These are phyloP conservation scores for Aspergillus persii DNA, from an alignment of 2,329 filamentous ascomycete species.

Conservation along the genomic window DNA sequence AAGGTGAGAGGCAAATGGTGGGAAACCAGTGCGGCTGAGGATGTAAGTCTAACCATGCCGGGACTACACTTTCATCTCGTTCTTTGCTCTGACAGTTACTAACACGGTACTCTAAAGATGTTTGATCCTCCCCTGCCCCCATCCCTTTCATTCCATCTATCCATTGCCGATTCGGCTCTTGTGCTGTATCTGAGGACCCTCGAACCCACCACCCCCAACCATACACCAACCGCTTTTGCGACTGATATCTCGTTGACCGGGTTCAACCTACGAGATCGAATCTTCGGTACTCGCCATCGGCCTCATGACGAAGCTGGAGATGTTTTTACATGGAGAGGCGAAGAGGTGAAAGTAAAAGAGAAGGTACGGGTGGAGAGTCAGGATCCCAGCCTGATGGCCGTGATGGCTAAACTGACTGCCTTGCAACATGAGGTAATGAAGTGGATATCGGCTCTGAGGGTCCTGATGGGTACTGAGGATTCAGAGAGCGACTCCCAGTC, in stretches of 20 bases:
- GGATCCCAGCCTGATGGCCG: constrained; percentile 79
- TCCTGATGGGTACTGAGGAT: constrained; percentile 70
- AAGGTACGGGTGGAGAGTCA: constrained; percentile 87
- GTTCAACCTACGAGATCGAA: constrained; percentile 57
- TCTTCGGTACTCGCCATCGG: constrained; percentile 53
- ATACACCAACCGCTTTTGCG: constrained; percentile 65
- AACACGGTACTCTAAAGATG: constrained; percentile 31
- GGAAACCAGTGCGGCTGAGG: constrained; percentile 55
- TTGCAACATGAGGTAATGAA: constrained; percentile 70
- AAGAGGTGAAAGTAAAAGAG: constrained; percentile 80
- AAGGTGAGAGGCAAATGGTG: constrained; percentile 55
- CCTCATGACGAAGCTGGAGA: constrained; percentile 79
- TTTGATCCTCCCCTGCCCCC: constrained; percentile 64
- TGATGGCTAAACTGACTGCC: constrained; percentile 78
- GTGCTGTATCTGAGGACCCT: constrained; percentile 69
- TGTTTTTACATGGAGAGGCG: constrained; percentile 66
- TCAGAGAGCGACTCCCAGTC: constrained; percentile 32
- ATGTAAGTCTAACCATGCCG: constrained; percentile 46
- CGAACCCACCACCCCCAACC: constrained; percentile 59
- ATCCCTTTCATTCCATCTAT: constrained; percentile 70
- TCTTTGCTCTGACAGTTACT: background rate
- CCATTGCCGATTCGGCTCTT: constrained; percentile 67
- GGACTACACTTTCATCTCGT: background rate
- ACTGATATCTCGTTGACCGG: constrained; percentile 62
- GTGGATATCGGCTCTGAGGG: constrained; percentile 68